Evolutionary conservation across 2,329 filamentous ascomycete species (phyloP).

Genomic region (Paecilomyces fulvus): DNA sequence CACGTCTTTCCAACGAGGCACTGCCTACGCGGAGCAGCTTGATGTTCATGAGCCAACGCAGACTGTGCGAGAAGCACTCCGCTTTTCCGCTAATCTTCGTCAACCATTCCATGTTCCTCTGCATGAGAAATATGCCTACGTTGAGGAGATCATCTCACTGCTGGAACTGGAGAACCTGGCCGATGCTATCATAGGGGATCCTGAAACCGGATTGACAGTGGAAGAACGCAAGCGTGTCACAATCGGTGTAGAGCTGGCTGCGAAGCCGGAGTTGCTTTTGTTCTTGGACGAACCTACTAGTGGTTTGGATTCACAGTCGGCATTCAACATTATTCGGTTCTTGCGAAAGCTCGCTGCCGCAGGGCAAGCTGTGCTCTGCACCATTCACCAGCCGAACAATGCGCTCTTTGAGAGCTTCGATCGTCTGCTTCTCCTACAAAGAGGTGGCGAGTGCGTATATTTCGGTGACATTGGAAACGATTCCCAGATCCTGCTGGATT

Average conservation of each 20-base stretch:
- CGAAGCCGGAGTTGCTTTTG: constrained; percentile 52
- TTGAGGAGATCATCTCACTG: constrained; percentile 59
- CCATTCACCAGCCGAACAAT: constrained; percentile 87
- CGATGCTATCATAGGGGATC: constrained; percentile 53
- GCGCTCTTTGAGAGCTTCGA: constrained; percentile 85
- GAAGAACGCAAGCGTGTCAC: constrained; percentile 62
- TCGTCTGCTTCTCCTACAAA: constrained; percentile 66
- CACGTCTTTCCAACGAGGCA: constrained; percentile 44
- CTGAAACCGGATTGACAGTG: constrained; percentile 52
- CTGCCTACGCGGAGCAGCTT: constrained; percentile 53
- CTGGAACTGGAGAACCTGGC: constrained; percentile 61
- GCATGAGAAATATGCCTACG: constrained; percentile 59
- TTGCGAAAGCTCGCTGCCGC: constrained; percentile 56
- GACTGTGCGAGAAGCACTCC: constrained; percentile 58
- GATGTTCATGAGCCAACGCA: constrained; percentile 59
- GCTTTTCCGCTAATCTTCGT: constrained; percentile 57
- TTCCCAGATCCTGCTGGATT: constrained; percentile 59
- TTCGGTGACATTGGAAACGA: constrained; percentile 77
- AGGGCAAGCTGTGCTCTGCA: constrained; percentile 82
- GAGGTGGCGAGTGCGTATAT: constrained; percentile 74
- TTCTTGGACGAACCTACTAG: constrained; percentile 58
- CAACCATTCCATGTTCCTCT: constrained; percentile 51
- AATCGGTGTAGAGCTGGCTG: constrained; percentile 54
- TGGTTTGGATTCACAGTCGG: constrained; percentile 60
- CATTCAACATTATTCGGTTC: constrained; percentile 56